Evolutionary conservation across 768 basidiomycete genomes (phyloP), one percentile per base, ranked within the genome.

Genomic region (Strobilomyces dryophilus): DNA sequence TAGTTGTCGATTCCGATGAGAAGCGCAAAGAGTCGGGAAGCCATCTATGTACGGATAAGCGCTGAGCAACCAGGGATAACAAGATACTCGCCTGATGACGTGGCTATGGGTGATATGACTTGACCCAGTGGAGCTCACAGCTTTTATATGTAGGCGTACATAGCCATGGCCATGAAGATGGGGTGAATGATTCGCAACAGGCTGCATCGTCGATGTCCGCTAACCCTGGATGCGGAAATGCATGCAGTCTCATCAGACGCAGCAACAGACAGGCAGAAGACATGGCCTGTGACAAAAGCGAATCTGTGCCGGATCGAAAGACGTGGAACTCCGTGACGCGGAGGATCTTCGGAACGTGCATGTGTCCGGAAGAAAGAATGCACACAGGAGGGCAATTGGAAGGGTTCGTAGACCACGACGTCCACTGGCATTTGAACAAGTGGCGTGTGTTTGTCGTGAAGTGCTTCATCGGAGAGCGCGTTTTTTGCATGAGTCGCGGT

Each of bases 1-100:
- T 88, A 88, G 60, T 74, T 73, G 70, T 87, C 84, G 56, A 88
- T 79, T 39, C 86, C 86, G 55, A 88, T 75, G 57, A 88, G 71
- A 52, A 88, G 76, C 1, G 83, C 84, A 58, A 84, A 88, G 39
- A 85, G 69, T 18, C 77, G 80, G 39, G 73, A 60, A 17, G 69
- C 61, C 74, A 80, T 78, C 58, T 67, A 57, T 48, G 26, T 47
- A 53, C 44, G 39, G 36, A 55, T 47, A 57, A 51, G 58, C 39
- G 54, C 47, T 26, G 56, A 27, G 31, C 1, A 45, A 34, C 17
- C 43, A 32, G 39, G 20, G 42, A 51, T 32, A 47, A 53, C 29
- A 20, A 35, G 29, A 51, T 20, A 21, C 55, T 51, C 21, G 45
- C 68, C 54, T 54, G 29, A 40, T 42, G 51, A 50, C 47, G 42